Conservation (phyloP, 352 stramenopile species). For the Blastocystis sp. region DNA sequence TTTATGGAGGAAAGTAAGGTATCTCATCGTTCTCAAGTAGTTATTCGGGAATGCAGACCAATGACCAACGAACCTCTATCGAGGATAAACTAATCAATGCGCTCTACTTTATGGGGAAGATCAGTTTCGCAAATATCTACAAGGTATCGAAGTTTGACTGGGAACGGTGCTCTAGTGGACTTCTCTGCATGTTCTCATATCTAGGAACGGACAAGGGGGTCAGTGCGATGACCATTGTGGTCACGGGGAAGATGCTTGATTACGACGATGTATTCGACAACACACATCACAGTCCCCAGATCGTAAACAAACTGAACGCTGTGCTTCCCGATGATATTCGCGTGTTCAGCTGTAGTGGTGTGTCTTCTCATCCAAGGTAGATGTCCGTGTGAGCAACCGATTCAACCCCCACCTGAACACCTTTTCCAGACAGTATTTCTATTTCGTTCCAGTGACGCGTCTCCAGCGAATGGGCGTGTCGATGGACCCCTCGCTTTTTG, state of each 20-base stretch:
- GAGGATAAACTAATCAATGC: background rate
- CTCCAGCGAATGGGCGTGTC: background rate
- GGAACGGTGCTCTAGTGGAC: conserved; percentile 19
- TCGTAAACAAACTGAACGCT: background rate
- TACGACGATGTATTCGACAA: conserved; percentile 9
- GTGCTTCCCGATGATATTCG: background rate
- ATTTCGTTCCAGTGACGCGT: background rate
- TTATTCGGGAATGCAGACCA: conserved; percentile 22
- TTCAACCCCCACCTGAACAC: conserved; percentile 40
- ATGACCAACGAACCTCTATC: background rate
- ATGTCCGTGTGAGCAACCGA: background rate
- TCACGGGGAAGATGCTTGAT: conserved; percentile 14
- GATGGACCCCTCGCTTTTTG: background rate
- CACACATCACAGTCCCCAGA: background rate
- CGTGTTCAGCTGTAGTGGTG: background rate
- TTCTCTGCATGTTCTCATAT: background rate
- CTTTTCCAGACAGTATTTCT: background rate
- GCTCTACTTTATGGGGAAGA: background rate
- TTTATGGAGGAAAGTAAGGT: conserved; percentile 20
- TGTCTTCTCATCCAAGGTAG: background rate
- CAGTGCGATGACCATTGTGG: conserved; percentile 23
- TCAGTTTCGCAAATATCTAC: background rate
- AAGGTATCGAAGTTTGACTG: conserved; percentile 16
- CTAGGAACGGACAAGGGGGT: conserved; percentile 24
- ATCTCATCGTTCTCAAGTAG: background rate